Base-by-base conservation (phyloP, 1,139 yeast species). In the Candida albicans region DNA sequence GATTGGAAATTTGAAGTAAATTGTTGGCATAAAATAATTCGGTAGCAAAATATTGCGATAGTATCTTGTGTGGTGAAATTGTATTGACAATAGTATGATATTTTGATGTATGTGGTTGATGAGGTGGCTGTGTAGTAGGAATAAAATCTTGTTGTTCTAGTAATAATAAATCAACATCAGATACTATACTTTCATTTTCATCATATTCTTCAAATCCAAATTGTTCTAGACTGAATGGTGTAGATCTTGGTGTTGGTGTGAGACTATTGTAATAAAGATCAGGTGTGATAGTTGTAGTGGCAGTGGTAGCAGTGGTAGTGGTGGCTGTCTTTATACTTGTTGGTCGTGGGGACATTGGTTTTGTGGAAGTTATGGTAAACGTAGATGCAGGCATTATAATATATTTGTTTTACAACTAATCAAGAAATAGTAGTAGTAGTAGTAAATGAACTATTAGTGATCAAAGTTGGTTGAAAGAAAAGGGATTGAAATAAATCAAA, bases 21-120 rank as follows among this genome's bases (percentile, higher is more conserved):
- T 56, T 57, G 9, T 52, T 41, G 9, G 61, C 54, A 42, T 56
- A 52, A 41, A 56, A 59, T 9, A 53, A 10, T 41, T 59, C 58
- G 34, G 56, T 54, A 26, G 51, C 47, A 32, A 58, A 53, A 42
- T 37, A 51, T 12, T 41, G 41, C 12, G 43, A 28, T 30, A 44
- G 39, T 14, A 46, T 41, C 35, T 36, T 26, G 12, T 18, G 12
- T 11, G 32, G 32, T n/a, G 32, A 41, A 35, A 49, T 8, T 37
- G 41, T 13, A 40, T 25, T 30, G 41, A 37, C 10, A 46, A 37
- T 37, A 34, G n/a, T 12, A 24, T 6, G 31, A 18, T 15, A 11
- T 11, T 28, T 30, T 31, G 12, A 8, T 18, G 12, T 1, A 8
- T 24, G 22, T n/a, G 34, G 4, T 8, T 8, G 8, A 24, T 29